A percentile compares a stretch with the other conserved stretches of the same genome.
Evolutionary conservation across 768 basidiomycete species (phyloP).

Genomic region (Gelatoporia subvermispora): DNA sequence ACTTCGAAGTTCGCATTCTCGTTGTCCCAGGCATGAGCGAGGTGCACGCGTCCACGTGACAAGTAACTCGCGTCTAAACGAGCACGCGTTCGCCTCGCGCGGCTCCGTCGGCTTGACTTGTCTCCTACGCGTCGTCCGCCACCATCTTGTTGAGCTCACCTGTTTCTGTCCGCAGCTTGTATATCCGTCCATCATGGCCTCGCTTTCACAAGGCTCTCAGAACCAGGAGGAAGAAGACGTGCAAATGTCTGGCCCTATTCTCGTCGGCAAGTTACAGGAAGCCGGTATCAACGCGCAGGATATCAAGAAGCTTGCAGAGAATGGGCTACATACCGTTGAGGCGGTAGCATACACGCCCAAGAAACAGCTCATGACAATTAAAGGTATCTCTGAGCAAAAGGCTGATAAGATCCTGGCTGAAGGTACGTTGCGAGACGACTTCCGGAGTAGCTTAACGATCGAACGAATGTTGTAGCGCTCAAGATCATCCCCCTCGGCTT

Average conservation of each 20-base stretch:
- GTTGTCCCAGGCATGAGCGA: too few species aligned
- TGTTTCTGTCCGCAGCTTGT: neutral
- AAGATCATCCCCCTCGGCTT: slow-evolving; percentile 98
- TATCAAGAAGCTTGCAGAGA: slow-evolving; percentile 91
- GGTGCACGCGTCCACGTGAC: slow-evolving; percentile 21
- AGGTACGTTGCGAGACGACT: slow-evolving; percentile 47
- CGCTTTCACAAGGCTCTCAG: slow-evolving; percentile 48
- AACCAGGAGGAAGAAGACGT: slow-evolving; percentile 44
- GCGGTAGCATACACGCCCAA: slow-evolving; percentile 96
- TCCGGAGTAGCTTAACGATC: neutral
- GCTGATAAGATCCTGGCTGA: slow-evolving; percentile 94
- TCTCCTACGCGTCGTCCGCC: neutral
- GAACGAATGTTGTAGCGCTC: slow-evolving; percentile 52
- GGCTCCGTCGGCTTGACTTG: slow-evolving; percentile 1
- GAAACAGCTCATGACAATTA: slow-evolving; percentile 84
- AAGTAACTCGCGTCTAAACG: slow-evolving; percentile 4
- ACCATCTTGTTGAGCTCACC: neutral
- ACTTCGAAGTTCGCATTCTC: too few species aligned
- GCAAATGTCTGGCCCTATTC: slow-evolving; percentile 72
- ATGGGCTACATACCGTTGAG: slow-evolving; percentile 91
- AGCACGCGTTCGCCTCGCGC: slow-evolving; percentile 9
- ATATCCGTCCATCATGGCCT: slow-evolving; percentile 40
- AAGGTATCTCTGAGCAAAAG: slow-evolving; percentile 95
- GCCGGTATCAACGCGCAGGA: slow-evolving; percentile 86
- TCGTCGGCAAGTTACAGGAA: slow-evolving; percentile 82